Evolutionary conservation across 371 early-diverging fungal species (phyloP).

Genomic region (Apophysomyces trapeziformis): DNA sequence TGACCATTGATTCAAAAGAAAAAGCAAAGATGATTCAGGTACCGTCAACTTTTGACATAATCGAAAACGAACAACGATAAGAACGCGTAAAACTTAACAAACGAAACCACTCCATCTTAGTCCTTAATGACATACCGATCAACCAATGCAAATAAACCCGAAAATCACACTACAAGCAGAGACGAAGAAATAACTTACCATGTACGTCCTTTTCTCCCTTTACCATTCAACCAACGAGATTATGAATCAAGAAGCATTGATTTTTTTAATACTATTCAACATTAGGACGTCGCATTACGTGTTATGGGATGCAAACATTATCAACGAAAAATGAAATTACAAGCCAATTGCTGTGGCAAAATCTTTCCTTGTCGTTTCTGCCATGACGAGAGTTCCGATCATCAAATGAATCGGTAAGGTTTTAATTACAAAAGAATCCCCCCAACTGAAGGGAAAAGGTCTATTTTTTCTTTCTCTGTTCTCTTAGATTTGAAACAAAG

Average conservation of each 20-base stretch:
- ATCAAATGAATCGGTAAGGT: constrained; percentile 81
- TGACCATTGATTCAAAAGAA: constrained; percentile 8
- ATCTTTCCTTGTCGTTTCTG: constrained; percentile 95
- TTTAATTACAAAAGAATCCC: neutral
- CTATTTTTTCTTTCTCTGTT: neutral
- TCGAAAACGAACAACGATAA: too few relatives aligned
- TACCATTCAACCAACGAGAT: neutral
- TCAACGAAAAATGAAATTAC: constrained; percentile 81
- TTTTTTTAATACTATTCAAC: neutral
- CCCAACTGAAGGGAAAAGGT: neutral
- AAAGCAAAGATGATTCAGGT: constrained; percentile 1
- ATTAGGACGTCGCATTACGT: constrained; percentile 53
- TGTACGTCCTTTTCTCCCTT: constrained; percentile 61
- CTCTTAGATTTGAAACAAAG: constrained; percentile 67
- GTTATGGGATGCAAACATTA: constrained; percentile 94
- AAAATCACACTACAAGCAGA: neutral
- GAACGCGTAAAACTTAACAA: neutral
- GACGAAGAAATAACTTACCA: constrained; percentile 59
- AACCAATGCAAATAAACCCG: neutral
- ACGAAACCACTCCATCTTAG: neutral
- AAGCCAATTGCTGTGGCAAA: constrained; percentile 90
- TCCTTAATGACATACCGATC: neutral
- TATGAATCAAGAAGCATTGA: neutral
- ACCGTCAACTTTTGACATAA: neutral
- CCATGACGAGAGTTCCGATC: constrained; percentile 89